Percentiles rank a stretch among this genome's conserved stretches.
phyloP scores from a whole-genome alignment of 306 rosid species.

The Vigna mungo region DNA sequence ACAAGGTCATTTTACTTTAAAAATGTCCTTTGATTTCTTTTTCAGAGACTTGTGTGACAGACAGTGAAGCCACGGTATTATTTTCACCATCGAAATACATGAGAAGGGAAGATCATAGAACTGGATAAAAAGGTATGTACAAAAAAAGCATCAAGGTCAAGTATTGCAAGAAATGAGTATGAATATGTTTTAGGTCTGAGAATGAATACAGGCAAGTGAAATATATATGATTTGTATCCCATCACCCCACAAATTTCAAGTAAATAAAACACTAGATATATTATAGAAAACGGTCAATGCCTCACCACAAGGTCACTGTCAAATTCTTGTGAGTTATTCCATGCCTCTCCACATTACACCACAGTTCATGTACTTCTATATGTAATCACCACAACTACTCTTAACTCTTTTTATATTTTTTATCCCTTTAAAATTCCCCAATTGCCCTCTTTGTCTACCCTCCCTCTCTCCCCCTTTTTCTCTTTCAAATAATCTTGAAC shows the following conservation, averaged over 20 bases:
- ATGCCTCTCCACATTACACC: not conserved
- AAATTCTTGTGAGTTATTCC: not conserved
- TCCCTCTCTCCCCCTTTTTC: not conserved
- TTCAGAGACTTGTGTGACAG: not conserved
- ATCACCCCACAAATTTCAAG: not conserved
- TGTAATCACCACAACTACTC: too few species aligned
- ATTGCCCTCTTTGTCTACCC: not conserved
- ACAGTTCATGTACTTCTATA: not conserved
- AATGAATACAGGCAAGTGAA: not conserved
- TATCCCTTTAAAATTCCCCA: not conserved
- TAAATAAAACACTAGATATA: not conserved
- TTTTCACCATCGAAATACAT: not conserved
- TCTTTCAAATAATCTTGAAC: conserved; percentile 2
- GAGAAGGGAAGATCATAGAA: not conserved
- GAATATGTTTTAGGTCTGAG: not conserved
- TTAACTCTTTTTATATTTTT: not conserved
- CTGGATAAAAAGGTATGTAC: not conserved
- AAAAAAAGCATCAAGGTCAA: not conserved
- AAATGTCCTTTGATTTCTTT: not conserved
- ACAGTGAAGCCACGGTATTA: not conserved
- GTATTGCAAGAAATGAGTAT: not conserved
- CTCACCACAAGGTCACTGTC: not conserved
- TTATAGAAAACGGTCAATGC: not conserved
- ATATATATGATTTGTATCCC: not conserved
- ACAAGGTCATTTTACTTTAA: not conserved